phyloP scores from a whole-genome alignment of 2,329 filamentous ascomycete genomes.

The Peltaster fructicola region DNA sequence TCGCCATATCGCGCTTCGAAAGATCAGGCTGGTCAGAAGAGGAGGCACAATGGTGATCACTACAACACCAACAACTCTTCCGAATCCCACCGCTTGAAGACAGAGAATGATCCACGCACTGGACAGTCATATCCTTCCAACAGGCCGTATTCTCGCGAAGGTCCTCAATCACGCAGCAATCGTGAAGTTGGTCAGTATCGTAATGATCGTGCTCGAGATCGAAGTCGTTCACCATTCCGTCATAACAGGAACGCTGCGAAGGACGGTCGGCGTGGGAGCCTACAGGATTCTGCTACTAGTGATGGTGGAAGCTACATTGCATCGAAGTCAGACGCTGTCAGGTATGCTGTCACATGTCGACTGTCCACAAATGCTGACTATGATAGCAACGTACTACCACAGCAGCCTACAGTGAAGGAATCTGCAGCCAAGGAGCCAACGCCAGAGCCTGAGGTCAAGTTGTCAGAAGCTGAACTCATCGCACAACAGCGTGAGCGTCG shows the following conservation, averaged over 20 bases:
- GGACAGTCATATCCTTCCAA: slow-evolving; percentile 3
- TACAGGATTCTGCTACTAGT: neutral
- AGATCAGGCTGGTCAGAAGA: slow-evolving; percentile 39
- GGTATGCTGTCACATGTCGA: slow-evolving; percentile 42
- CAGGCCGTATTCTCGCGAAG: slow-evolving; percentile 1
- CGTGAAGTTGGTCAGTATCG: neutral
- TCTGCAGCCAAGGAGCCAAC: slow-evolving; percentile 36
- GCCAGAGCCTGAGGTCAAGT: slow-evolving; percentile 26
- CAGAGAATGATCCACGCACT: neutral
- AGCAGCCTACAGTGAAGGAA: slow-evolving; percentile 2
- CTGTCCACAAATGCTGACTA: neutral
- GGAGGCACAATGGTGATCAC: slow-evolving; percentile 45
- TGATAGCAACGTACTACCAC: slow-evolving; percentile 1
- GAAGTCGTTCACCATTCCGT: slow-evolving; percentile 20
- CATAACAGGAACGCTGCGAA: neutral
- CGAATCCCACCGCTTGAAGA: neutral
- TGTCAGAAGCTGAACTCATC: slow-evolving; percentile 64
- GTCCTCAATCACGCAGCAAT: neutral
- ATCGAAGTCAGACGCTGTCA: slow-evolving; percentile 24
- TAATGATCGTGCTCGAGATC: slow-evolving; percentile 15
- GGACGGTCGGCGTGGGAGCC: neutral
- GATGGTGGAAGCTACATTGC: neutral
- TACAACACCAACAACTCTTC: slow-evolving; percentile 22
- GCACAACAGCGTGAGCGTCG: too few relatives aligned
- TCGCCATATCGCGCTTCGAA: slow-evolving; percentile 31